A percentile compares a stretch with the other conserved stretches of the same genome.
phyloP scores from a whole-genome alignment of 768 basidiomycete species.

The Glaciozyma antarctica region DNA sequence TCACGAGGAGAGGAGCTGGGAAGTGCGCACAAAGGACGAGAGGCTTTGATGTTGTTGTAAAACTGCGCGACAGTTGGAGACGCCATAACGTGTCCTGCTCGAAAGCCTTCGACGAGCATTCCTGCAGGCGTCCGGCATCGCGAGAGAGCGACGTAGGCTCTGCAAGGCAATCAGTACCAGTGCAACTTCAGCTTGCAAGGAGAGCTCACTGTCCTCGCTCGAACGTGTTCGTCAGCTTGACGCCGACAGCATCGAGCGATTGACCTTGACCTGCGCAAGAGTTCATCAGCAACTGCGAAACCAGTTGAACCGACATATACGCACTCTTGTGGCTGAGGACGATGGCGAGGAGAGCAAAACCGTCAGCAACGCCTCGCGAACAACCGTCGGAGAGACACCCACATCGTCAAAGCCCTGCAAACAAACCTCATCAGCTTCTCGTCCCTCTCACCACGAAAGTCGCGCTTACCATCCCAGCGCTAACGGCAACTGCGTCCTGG shows the following conservation, averaged over 20 bases:
- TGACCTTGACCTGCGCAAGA: conserved; percentile 95
- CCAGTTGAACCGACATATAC: neutral
- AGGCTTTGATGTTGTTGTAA: neutral
- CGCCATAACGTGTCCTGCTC: conserved; percentile 20
- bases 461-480: conserved; percentile 85
- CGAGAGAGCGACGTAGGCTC: conserved; percentile 26
- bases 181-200: neutral
- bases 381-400: neutral
- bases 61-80: neutral
- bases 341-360: neutral
- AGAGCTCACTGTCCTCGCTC: conserved; percentile 42
- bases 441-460: conserved; percentile 44
- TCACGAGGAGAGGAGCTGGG: neutral
- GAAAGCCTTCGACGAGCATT: conserved; percentile 24
- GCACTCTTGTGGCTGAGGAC: conserved; percentile 23
- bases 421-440: neutral
- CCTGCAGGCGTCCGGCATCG: conserved; percentile 23
- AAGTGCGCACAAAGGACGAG: neutral
- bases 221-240: conserved; percentile 80
- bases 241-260: conserved; percentile 84
- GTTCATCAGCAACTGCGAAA: conserved; percentile 2
- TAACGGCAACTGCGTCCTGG: conserved; percentile 71
- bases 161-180: neutral
- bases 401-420: conserved; percentile 1
- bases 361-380: neutral